Percentiles rank a stretch among this genome's conserved stretches.
These are phyloP conservation scores for Amaranthus hypochondriacus DNA, from an alignment of 148 eudicot genomes.

Conservation along the genomic window DNA sequence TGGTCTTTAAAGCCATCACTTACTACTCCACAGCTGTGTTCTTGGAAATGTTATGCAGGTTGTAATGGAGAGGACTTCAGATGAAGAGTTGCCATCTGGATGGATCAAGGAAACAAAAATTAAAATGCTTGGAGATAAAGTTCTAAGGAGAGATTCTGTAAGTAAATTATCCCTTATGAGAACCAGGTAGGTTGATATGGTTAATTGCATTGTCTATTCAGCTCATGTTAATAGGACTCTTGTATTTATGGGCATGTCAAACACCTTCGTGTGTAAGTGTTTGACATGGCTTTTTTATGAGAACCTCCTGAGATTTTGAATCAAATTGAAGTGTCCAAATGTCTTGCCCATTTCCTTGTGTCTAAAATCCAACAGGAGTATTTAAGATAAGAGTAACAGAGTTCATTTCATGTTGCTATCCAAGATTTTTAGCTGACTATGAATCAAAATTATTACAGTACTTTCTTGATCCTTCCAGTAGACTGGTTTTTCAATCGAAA, in stretches of 20 bases:
- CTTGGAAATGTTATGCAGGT: slow-evolving; percentile 27
- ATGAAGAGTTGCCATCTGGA: slow-evolving; percentile 56
- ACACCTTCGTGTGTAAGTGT: too few relatives aligned
- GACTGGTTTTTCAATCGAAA: slow-evolving; percentile 64
- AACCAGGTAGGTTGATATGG: background rate
- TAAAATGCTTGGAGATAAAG: slow-evolving; percentile 24
- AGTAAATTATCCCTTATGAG: background rate
- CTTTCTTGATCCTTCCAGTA: slow-evolving; percentile 48
- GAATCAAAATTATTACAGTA: slow-evolving; percentile 33
- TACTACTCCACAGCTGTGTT: slow-evolving; percentile 8
- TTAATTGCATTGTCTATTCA: background rate
- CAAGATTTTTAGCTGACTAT: background rate
- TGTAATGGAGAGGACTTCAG: slow-evolving; percentile 33
- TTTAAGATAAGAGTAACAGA: too few relatives aligned
- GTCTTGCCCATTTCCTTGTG: too few relatives aligned
- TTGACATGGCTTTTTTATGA: too few relatives aligned
- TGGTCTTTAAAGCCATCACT: slow-evolving; percentile 3
- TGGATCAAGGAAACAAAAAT: slow-evolving; percentile 60
- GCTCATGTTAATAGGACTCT: background rate
- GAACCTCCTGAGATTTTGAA: too few relatives aligned
- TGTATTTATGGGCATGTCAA: too few relatives aligned
- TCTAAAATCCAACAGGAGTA: too few relatives aligned
- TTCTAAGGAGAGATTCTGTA: slow-evolving; percentile 52
- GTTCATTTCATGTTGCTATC: background rate
- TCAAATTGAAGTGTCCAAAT: too few relatives aligned